Conservation (phyloP, 371 early-diverging fungal genomes). For the Mucor racemosus region DNA sequence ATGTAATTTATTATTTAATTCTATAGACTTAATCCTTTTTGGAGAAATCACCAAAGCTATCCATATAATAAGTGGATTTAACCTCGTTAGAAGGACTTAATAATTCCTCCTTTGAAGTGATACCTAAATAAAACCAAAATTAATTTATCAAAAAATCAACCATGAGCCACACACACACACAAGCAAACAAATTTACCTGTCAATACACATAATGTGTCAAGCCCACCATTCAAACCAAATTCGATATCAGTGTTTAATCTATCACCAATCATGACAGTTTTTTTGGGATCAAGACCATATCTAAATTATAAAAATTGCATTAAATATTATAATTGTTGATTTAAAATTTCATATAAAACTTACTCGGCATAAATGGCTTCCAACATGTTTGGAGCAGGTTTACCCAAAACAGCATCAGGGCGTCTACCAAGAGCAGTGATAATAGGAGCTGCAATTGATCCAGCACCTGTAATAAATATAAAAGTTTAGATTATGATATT, state of each 20-base stretch:
- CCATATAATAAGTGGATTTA: conserved; percentile 62
- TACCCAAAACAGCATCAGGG: conserved; percentile 88
- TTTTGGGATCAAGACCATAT: conserved; percentile 74
- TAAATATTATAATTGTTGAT: not conserved
- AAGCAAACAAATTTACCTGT: conserved; percentile 63
- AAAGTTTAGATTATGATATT: not conserved
- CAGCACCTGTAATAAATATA: conserved; percentile 65
- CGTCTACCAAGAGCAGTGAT: conserved; percentile 70
- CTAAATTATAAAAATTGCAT: conserved; percentile 26
- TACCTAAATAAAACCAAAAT: conserved; percentile 34
- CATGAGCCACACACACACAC: conserved; percentile 3
- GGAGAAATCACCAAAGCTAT: conserved; percentile 60
- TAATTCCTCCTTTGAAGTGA: conserved; percentile 56
- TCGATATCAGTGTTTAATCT: conserved; percentile 95
- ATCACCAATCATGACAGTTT: conserved; percentile 98
- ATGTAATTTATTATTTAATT: not conserved
- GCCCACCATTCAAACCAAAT: conserved; percentile 89
- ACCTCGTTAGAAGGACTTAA: conserved; percentile 50
- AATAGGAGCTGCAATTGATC: conserved; percentile 81
- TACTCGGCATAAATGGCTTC: conserved; percentile 82
- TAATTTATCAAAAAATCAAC: not conserved
- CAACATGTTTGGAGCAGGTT: conserved; percentile 92
- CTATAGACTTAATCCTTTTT: not conserved
- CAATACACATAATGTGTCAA: conserved; percentile 89
- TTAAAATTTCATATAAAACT: conserved; percentile 10